phyloP scores from a whole-genome alignment of 75 land plant species.

The Gnetum montanum region DNA sequence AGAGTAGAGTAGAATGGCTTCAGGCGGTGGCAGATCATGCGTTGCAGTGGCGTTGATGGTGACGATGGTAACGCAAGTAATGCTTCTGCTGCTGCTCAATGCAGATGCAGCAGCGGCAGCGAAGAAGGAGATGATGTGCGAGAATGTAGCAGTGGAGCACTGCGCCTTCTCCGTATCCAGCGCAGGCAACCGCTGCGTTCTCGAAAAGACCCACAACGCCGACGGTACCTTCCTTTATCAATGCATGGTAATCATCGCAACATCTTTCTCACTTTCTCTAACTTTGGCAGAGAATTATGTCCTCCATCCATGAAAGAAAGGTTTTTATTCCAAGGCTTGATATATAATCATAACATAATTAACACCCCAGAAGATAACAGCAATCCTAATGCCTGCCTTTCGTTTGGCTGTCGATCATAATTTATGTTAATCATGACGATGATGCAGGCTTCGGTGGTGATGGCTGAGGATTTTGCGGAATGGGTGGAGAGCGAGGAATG shows the following conservation, averaged over 20 bases:
- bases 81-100: no score
- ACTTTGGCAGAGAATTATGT: no score
- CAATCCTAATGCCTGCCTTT: not conserved
- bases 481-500: conserved; percentile 61
- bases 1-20: no score
- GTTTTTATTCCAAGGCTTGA: no score
- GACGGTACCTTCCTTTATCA: conserved; percentile 4
- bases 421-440: no score
- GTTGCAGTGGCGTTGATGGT: no score
- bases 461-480: conserved; percentile 24
- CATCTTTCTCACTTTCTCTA: no score
- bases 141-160: conserved; percentile 23
- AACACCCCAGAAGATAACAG: not conserved
- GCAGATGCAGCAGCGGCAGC: no score
- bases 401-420: not conserved
- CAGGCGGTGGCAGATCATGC: no score
- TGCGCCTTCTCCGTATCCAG: conserved; percentile 47
- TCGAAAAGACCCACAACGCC: conserved; percentile 7
- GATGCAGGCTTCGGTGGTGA: conserved; percentile 44
- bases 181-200: conserved; percentile 35
- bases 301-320: no score
- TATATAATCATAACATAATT: not conserved
- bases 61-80: no score
- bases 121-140: no score
- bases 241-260: conserved; percentile 9